Conservation (phyloP, 2,329 filamentous ascomycete species). For the Phialemonium atrogriseum region DNA sequence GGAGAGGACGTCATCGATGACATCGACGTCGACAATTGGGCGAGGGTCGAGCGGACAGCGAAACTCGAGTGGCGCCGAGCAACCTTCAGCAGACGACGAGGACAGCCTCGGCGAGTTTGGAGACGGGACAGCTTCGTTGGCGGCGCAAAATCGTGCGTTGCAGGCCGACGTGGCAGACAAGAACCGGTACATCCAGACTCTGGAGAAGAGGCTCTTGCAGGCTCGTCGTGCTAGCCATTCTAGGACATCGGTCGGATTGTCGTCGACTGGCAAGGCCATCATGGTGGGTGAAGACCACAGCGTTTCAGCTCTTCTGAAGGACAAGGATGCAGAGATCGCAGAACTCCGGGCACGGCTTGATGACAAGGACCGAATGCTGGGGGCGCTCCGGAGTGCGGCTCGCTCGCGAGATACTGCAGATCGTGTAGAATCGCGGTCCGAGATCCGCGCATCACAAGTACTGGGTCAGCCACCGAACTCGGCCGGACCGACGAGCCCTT, state of each 20-base stretch:
- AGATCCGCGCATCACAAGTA: conserved; percentile 23
- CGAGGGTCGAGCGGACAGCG: conserved; percentile 40
- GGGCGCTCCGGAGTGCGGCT: conserved; percentile 75
- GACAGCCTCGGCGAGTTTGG: conserved; percentile 74
- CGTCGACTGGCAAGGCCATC: conserved; percentile 45
- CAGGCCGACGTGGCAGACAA: conserved; percentile 96
- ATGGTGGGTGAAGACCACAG: conserved; percentile 74
- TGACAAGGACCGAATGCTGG: conserved; percentile 91
- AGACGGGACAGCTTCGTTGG: conserved; percentile 73
- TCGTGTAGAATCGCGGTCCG: conserved; percentile 25
- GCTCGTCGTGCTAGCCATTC: conserved; percentile 85
- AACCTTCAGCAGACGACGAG: conserved; percentile 48
- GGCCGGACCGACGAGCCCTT: conserved; percentile 9
- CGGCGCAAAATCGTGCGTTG: conserved; percentile 82
- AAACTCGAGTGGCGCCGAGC: conserved; percentile 31
- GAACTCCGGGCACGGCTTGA: conserved; percentile 84
- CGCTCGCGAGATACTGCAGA: conserved; percentile 80
- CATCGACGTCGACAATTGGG: conserved; percentile 54
- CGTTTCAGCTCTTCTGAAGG: conserved; percentile 62
- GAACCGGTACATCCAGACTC: conserved; percentile 88
- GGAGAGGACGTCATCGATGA: conserved; percentile 59
- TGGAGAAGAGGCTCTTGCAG: conserved; percentile 88
- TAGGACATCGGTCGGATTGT: conserved; percentile 69
- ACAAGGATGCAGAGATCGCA: conserved; percentile 88
- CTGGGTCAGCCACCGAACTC: conserved; percentile 19